phyloP scores from a whole-genome alignment of 805 yeast species.

The Candida insectorum region DNA sequence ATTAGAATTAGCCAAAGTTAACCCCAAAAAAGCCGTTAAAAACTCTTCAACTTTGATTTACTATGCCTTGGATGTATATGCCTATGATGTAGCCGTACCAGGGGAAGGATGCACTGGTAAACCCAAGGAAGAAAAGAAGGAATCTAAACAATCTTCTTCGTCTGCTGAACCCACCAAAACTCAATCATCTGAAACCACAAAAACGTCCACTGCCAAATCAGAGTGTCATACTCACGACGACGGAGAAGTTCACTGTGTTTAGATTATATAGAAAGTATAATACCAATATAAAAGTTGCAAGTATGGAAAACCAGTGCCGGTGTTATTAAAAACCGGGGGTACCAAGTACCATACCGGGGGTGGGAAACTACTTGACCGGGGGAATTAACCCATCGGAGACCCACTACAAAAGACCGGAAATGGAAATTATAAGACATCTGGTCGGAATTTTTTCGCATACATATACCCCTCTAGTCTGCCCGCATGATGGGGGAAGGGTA shows the following conservation, averaged over 20 bases:
- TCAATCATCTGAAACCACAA: too few relatives aligned
- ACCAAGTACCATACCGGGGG: too few relatives aligned
- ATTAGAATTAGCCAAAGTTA: conserved; percentile 27
- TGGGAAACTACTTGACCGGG: too few relatives aligned
- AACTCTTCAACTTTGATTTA: conserved; percentile 13
- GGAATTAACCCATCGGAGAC: too few relatives aligned
- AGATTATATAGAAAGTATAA: conserved; percentile 3
- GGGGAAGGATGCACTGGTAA: conserved; percentile 17
- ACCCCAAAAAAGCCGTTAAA: conserved; percentile 30
- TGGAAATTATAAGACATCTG: too few relatives aligned
- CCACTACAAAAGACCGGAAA: too few relatives aligned
- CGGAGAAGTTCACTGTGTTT: conserved; percentile 16
- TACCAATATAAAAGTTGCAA: too few relatives aligned
- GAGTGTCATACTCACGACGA: conserved; percentile 16
- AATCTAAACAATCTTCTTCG: background rate
- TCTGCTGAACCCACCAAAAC: background rate
- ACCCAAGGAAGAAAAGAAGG: conserved; percentile 1
- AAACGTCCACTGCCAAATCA: conserved; percentile 1
- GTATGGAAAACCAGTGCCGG: too few relatives aligned
- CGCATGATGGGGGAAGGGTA: too few relatives aligned
- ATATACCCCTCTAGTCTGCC: too few relatives aligned
- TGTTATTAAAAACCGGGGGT: too few relatives aligned
- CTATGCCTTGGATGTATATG: conserved; percentile 17
- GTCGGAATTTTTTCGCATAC: too few relatives aligned
- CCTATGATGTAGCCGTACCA: conserved; percentile 18